phyloP scores from a whole-genome alignment of 768 basidiomycete genomes.

The Mycena leptocephala region DNA sequence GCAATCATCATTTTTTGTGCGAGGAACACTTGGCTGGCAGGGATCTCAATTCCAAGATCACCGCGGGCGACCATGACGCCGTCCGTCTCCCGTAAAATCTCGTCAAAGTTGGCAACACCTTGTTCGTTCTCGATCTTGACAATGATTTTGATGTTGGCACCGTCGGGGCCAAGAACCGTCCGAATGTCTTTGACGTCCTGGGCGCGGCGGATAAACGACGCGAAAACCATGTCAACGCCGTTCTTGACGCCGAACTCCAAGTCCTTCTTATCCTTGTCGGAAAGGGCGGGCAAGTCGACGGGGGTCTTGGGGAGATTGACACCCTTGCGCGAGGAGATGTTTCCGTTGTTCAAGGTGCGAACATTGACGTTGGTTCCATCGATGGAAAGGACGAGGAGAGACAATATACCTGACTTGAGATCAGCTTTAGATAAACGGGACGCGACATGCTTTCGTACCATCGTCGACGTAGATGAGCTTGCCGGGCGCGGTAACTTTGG shows the following conservation, averaged over 20 bases:
- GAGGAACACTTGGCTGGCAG: conserved; percentile 98
- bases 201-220: conserved; percentile 97
- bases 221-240: conserved; percentile 99
- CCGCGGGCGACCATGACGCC: conserved; percentile 99
- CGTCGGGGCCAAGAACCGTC: conserved; percentile 93
- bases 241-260: conserved; percentile 96
- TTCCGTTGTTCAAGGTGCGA: conserved; percentile 92
- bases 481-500: conserved; percentile 97
- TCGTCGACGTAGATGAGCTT: conserved; percentile 99
- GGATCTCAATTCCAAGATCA: conserved; percentile 99
- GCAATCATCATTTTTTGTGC: conserved; percentile 99
- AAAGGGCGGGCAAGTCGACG: conserved; percentile 97
- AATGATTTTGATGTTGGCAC: conserved; percentile 97
- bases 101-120: conserved; percentile 98
- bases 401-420: conserved; percentile 77
- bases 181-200: conserved; percentile 97
- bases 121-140: conserved; percentile 99
- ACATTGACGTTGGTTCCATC: conserved; percentile 88
- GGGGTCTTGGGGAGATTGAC: conserved; percentile 99
- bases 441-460: conserved; percentile 62
- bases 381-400: conserved; percentile 92
- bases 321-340: conserved; percentile 96
- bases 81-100: conserved; percentile 94
- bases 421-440: background rate
- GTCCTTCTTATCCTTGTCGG: conserved; percentile 98